Conservation (phyloP, 306 rosid genomes). For the Malus asiatica region DNA sequence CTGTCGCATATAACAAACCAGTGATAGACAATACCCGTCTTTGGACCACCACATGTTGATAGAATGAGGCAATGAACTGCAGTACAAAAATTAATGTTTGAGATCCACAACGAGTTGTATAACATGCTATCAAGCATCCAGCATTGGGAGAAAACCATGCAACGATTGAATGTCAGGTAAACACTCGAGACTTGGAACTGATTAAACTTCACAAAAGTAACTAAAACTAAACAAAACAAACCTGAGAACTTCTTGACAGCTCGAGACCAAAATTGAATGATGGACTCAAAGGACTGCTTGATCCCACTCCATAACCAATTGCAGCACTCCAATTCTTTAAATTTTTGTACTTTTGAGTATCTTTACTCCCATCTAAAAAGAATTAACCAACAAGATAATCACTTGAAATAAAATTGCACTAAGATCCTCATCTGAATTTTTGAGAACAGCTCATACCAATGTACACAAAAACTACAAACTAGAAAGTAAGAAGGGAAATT, state of each 20-base stretch:
- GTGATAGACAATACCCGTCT: conserved; percentile 61
- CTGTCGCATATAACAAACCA: background rate
- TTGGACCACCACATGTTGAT: conserved; percentile 95
- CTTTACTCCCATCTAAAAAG: conserved; percentile 45
- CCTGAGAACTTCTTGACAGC: conserved; percentile 78
- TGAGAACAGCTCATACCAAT: too few species aligned
- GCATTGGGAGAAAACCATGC: background rate
- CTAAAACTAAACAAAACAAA: conserved; percentile 14
- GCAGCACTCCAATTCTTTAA: conserved; percentile 89
- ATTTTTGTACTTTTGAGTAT: conserved; percentile 37
- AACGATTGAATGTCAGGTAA: background rate
- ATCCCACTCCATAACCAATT: conserved; percentile 80
- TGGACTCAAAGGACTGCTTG: conserved; percentile 80
- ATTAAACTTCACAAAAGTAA: conserved; percentile 2
- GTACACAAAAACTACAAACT: too few species aligned
- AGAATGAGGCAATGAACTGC: conserved; percentile 96
- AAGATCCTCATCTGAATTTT: background rate
- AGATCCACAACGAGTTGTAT: conserved; percentile 4
- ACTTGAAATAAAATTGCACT: background rate
- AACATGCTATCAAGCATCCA: background rate
- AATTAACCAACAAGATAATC: conserved; percentile 14
- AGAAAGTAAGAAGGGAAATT: too few species aligned
- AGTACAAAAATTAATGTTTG: conserved; percentile 14
- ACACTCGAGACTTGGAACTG: background rate
- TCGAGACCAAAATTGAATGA: conserved; percentile 87